phyloP scores from a whole-genome alignment of 257 asterid genomes.

The Rehmannia glutinosa region DNA sequence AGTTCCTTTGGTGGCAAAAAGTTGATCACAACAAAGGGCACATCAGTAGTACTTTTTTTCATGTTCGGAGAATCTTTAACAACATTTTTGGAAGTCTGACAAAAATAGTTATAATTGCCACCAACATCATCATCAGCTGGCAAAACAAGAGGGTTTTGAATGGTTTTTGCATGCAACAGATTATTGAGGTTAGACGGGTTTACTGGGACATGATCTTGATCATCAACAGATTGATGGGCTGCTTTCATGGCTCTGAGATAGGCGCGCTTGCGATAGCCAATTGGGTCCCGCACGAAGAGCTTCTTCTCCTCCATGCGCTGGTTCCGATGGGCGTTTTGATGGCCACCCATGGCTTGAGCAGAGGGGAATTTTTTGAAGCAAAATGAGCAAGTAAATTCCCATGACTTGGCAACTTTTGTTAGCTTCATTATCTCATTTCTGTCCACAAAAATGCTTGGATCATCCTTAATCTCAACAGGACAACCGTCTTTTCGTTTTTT shows the following conservation, averaged over 20 bases:
- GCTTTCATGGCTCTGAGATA: conserved; percentile 27
- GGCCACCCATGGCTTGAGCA: conserved; percentile 62
- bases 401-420: conserved; percentile 29
- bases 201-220: background rate
- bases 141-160: background rate
- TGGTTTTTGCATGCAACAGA: conserved; percentile 14
- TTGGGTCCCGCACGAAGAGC: conserved; percentile 32
- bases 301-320: conserved; percentile 46
- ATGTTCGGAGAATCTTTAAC: too few species aligned
- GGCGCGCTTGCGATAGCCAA: conserved; percentile 36
- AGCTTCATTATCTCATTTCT: conserved; percentile 28
- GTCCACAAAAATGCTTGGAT: background rate
- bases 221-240: background rate
- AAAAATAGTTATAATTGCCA: background rate
- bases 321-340: conserved; percentile 43
- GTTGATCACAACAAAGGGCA: conserved; percentile 9
- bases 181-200: conserved; percentile 1
- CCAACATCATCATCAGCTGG: background rate
- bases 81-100: background rate
- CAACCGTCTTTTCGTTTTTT: conserved; percentile 7
- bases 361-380: conserved; percentile 52
- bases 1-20: conserved; percentile 32
- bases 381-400: conserved; percentile 53
- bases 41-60: background rate
- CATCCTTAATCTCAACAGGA: background rate